These are phyloP conservation scores for Lotus japonicus DNA, from an alignment of 306 rosid species.

Conservation along the genomic window DNA sequence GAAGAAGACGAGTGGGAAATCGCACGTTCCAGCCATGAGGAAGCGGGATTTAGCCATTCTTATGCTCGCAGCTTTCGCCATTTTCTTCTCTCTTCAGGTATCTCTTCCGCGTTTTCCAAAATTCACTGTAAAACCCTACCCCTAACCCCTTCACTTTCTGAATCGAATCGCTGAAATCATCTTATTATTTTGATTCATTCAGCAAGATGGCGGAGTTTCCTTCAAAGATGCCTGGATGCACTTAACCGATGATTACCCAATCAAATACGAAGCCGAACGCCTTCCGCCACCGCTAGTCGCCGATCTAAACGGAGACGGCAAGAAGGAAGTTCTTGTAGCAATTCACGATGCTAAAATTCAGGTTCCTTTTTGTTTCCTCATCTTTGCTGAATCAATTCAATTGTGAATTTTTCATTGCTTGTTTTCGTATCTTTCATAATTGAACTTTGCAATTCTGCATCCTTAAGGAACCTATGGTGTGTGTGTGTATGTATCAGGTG, in stretches of 20 bases:
- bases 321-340: slow-evolving; percentile 85
- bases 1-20: neutral
- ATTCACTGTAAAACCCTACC: slow-evolving; percentile 19
- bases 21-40: slow-evolving; percentile 47
- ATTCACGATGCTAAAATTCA: slow-evolving; percentile 94
- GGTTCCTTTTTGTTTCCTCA: too few relatives aligned
- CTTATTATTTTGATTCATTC: slow-evolving; percentile 11
- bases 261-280: slow-evolving; percentile 88
- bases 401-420: neutral
- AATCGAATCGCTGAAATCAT: neutral
- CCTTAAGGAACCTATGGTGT: too few relatives aligned
- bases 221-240: slow-evolving; percentile 97
- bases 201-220: slow-evolving; percentile 95
- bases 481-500: slow-evolving; percentile 38
- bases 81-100: slow-evolving; percentile 97
- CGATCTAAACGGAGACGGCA: slow-evolving; percentile 96
- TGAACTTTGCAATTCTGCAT: neutral
- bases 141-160: neutral
- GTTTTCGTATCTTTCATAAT: neutral
- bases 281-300: slow-evolving; percentile 92
- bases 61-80: slow-evolving; percentile 95
- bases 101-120: neutral
- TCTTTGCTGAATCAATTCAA: too few relatives aligned
- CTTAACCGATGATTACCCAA: slow-evolving; percentile 81
- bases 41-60: slow-evolving; percentile 98